Percentiles rank a stretch among this genome's conserved stretches.
Conservation (phyloP, 495 filamentous ascomycete genomes). For the Elaphomyces granulatus region DNA sequence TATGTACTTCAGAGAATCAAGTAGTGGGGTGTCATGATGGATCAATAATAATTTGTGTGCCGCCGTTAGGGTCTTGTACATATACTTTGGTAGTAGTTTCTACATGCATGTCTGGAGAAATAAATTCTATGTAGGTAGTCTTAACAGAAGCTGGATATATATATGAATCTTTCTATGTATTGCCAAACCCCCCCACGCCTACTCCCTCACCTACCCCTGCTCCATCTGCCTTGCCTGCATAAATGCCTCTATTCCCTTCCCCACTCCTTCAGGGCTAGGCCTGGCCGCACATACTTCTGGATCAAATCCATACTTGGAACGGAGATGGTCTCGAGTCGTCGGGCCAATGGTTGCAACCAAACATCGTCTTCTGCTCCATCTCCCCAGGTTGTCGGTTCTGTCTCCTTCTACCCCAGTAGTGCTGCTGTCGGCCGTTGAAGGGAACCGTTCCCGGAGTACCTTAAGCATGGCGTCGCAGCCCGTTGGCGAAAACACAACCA, state of each 20-base stretch:
- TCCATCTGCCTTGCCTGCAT: slow-evolving; percentile 18
- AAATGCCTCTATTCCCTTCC: slow-evolving; percentile 47
- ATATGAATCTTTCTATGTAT: too few species aligned
- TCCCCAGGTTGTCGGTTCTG: too few species aligned
- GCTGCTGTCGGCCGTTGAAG: not conserved
- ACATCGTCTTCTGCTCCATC: slow-evolving; percentile 25
- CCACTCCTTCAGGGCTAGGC: slow-evolving; percentile 77
- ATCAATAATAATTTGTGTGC: too few species aligned
- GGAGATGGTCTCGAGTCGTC: slow-evolving; percentile 69
- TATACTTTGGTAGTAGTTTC: too few species aligned
- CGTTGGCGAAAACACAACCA: slow-evolving; percentile 86
- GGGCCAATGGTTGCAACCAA: slow-evolving; percentile 80
- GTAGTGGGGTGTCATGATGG: too few species aligned
- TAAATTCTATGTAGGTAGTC: too few species aligned
- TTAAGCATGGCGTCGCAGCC: slow-evolving; percentile 72
- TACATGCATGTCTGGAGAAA: too few species aligned
- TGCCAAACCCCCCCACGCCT: not conserved
- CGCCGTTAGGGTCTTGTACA: too few species aligned
- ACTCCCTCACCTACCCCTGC: too few species aligned
- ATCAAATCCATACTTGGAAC: slow-evolving; percentile 48
- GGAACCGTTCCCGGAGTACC: slow-evolving; percentile 33
- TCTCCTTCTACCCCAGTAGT: slow-evolving; percentile 9
- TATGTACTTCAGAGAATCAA: too few species aligned
- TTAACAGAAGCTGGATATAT: too few species aligned
- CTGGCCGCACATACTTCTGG: slow-evolving; percentile 70